A percentile compares a stretch with the other conserved stretches of the same genome.
Conservation (phyloP, 2,329 filamentous ascomycete genomes). For the Coniochaeta ligniaria region DNA sequence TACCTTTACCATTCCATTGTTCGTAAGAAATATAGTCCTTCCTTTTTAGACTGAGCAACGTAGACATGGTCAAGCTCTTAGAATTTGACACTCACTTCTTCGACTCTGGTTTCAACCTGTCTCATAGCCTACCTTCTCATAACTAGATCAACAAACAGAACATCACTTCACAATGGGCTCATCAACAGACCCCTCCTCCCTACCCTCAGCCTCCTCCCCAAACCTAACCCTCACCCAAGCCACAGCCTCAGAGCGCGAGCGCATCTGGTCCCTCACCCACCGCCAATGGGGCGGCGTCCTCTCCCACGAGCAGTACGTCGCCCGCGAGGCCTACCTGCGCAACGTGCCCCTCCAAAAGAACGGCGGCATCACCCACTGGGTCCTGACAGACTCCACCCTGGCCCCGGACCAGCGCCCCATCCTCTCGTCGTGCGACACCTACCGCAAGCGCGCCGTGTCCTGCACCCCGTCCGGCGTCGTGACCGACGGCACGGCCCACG, state of each 20-base stretch:
- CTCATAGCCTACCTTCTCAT: not conserved
- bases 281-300: constrained; percentile 53
- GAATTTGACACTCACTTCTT: too few relatives aligned
- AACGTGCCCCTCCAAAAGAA: constrained; percentile 50
- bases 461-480: constrained; percentile 27
- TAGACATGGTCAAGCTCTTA: too few relatives aligned
- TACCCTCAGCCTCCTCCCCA: constrained; percentile 16
- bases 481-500: constrained; percentile 59
- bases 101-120: too few relatives aligned
- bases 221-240: constrained; percentile 46
- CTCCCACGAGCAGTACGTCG: constrained; percentile 45
- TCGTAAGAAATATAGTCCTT: too few relatives aligned
- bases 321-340: constrained; percentile 50
- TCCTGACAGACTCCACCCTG: constrained; percentile 43
- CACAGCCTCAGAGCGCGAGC: constrained; percentile 44
- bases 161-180: constrained; percentile 23
- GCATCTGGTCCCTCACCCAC: constrained; percentile 49
- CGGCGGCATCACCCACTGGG: constrained; percentile 56
- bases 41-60: too few relatives aligned
- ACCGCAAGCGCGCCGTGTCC: constrained; percentile 51
- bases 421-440: constrained; percentile 57
- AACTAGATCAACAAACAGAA: too few relatives aligned
- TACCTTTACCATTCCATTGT: too few relatives aligned
- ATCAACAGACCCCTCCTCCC: constrained; percentile 20
- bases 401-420: constrained; percentile 39